These are phyloP conservation scores for Candida chauliodis DNA, from an alignment of 805 yeast genomes.

Conservation along the genomic window DNA sequence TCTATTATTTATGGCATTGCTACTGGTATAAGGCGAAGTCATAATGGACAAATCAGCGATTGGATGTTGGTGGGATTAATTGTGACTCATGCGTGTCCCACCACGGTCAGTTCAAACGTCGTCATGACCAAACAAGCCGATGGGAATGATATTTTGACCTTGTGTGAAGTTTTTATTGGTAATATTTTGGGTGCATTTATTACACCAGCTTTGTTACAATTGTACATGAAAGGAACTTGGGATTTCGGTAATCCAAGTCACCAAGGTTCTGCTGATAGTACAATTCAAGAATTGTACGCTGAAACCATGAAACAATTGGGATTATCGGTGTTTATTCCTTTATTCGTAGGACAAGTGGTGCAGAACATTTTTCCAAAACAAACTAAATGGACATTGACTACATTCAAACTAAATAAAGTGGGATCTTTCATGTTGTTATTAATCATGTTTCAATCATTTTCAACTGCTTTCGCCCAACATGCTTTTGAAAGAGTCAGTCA, in stretches of 20 bases:
- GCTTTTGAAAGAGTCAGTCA: slow-evolving; percentile 72
- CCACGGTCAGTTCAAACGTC: slow-evolving; percentile 88
- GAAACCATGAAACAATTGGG: slow-evolving; percentile 88
- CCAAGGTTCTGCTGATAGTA: slow-evolving; percentile 44
- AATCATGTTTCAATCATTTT: slow-evolving; percentile 75
- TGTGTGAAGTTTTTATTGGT: slow-evolving; percentile 84
- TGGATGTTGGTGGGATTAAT: slow-evolving; percentile 82
- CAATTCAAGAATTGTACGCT: slow-evolving; percentile 57
- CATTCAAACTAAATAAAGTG: slow-evolving; percentile 62
- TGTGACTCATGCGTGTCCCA: slow-evolving; percentile 84
- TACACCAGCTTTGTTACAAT: slow-evolving; percentile 79
- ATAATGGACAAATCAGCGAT: slow-evolving; percentile 56
- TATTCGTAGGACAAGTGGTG: slow-evolving; percentile 82
- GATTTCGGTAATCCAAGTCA: slow-evolving; percentile 70
- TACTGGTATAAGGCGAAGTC: slow-evolving; percentile 58
- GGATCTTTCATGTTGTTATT: slow-evolving; percentile 77
- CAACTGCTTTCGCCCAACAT: slow-evolving; percentile 80
- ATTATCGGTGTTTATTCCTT: slow-evolving; percentile 75
- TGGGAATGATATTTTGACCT: slow-evolving; percentile 74
- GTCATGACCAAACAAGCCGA: slow-evolving; percentile 86
- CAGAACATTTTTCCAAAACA: slow-evolving; percentile 69
- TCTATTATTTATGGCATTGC: slow-evolving; percentile 72
- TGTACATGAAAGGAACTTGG: slow-evolving; percentile 61
- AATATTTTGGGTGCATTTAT: slow-evolving; percentile 82
- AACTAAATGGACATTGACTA: slow-evolving; percentile 55